These are phyloP conservation scores for Warburgia ugandensis DNA, from an alignment of 164 flowering plant species.

Conservation along the genomic window DNA sequence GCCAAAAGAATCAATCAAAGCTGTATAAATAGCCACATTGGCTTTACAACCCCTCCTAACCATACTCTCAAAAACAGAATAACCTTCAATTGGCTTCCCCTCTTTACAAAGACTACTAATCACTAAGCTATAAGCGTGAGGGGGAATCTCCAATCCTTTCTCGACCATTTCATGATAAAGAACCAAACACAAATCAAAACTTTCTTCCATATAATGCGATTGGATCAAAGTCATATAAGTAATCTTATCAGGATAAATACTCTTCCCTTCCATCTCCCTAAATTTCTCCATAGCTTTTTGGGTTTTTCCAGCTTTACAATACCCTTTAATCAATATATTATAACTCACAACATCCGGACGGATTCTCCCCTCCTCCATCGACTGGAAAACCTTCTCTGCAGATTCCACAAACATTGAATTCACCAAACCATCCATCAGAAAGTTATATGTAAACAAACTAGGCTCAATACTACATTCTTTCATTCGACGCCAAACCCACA, in stretches of 20 bases:
- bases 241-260: conserved; percentile 64
- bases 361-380: conserved; percentile 59
- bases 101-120: conserved; percentile 72
- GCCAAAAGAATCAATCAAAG: conserved; percentile 62
- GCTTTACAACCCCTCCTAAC: conserved; percentile 35
- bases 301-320: conserved; percentile 60
- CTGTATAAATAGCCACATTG: conserved; percentile 79
- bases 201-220: conserved; percentile 49
- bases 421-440: conserved; percentile 79
- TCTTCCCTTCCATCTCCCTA: conserved; percentile 53
- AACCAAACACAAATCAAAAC: conserved; percentile 53
- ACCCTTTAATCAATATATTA: conserved; percentile 89
- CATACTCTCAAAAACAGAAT: conserved; percentile 61
- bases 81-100: conserved; percentile 58
- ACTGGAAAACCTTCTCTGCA: conserved; percentile 75
- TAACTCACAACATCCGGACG: conserved; percentile 72
- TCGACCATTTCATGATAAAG: conserved; percentile 90
- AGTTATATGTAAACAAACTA: conserved; percentile 63
- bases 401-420: conserved; percentile 66
- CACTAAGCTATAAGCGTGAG: conserved; percentile 84
- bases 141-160: conserved; percentile 61
- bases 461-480: conserved; percentile 83
- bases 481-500: conserved; percentile 89
- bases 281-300: conserved; percentile 55
- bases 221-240: conserved; percentile 76